phyloP scores from a whole-genome alignment of 2,329 filamentous ascomycete species.

The Xylariaceae sp. region DNA sequence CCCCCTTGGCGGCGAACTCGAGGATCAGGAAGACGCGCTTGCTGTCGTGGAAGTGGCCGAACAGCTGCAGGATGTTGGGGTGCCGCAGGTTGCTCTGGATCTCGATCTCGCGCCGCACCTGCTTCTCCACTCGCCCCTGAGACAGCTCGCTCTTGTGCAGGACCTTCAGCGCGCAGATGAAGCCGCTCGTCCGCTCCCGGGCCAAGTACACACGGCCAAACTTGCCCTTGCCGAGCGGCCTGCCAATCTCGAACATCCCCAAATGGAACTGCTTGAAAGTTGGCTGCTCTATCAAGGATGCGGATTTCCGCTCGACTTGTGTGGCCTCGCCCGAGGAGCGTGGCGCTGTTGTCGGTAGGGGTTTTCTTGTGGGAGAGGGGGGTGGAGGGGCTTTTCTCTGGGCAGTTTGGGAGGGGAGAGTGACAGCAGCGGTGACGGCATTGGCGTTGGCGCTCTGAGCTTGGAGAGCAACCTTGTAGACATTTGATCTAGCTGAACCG shows the following conservation, averaged over 20 bases:
- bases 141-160: constrained; percentile 80
- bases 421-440: constrained; percentile 56
- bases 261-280: constrained; percentile 68
- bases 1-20: constrained; percentile 80
- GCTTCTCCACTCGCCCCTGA: constrained; percentile 75
- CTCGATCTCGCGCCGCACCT: constrained; percentile 82
- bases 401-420: constrained; percentile 62
- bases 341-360: constrained; percentile 38
- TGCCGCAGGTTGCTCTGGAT: constrained; percentile 85
- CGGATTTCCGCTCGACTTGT: constrained; percentile 48
- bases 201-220: constrained; percentile 84
- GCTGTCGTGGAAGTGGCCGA: constrained; percentile 84
- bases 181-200: constrained; percentile 71
- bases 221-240: constrained; percentile 80
- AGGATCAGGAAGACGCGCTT: constrained; percentile 85
- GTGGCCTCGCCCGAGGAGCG: constrained; percentile 46
- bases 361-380: constrained; percentile 51
- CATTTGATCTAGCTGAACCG: constrained; percentile 66
- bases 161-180: constrained; percentile 83
- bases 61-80: constrained; percentile 78
- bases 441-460: constrained; percentile 68
- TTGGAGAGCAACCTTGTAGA: constrained; percentile 82
- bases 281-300: constrained; percentile 54
- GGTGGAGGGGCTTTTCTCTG: constrained; percentile 47
- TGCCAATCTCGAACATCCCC: constrained; percentile 91